Conservation (phyloP, 768 basidiomycete species). For the Suillus cothurnatus region DNA sequence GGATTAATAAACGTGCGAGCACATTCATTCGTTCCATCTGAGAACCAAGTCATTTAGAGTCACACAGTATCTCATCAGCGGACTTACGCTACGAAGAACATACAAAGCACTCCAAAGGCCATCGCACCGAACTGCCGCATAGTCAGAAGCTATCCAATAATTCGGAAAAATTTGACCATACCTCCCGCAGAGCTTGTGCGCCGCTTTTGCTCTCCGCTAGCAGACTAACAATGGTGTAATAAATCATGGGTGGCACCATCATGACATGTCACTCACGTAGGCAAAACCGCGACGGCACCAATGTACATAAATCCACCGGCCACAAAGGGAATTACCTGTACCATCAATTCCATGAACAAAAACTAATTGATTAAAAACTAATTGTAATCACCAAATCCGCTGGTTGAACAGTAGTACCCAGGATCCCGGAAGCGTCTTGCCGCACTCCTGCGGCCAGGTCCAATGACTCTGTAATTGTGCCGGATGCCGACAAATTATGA, state of each 20-base stretch:
- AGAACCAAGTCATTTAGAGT: constrained; percentile 14
- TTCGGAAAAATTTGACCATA: constrained; percentile 25
- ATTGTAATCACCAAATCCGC: constrained; percentile 69
- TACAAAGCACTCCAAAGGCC: constrained; percentile 88
- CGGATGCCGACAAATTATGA: constrained; percentile 69
- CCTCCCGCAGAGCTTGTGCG: constrained; percentile 90
- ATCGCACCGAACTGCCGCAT: constrained; percentile 81
- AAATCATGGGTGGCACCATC: constrained; percentile 11
- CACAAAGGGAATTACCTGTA: constrained; percentile 84
- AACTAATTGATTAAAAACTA: constrained; percentile 12
- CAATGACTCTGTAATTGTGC: constrained; percentile 38
- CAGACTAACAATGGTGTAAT: constrained; percentile 49
- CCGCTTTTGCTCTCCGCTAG: constrained; percentile 87
- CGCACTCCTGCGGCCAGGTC: constrained; percentile 80
- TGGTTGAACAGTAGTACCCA: constrained; percentile 79
- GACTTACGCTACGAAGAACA: constrained; percentile 90
- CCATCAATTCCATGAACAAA: constrained; percentile 16
- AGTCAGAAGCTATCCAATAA: constrained; percentile 20
- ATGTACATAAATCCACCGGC: constrained; percentile 94
- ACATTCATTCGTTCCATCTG: constrained; percentile 79
- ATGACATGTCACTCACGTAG: constrained; percentile 61
- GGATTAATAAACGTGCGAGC: constrained; percentile 13
- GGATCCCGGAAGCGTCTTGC: constrained; percentile 72
- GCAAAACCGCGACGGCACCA: constrained; percentile 88
- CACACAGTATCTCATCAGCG: constrained; percentile 12